Evolutionary conservation across 805 yeast species (phyloP), one percentile per base, ranked within the genome.

Genomic region (Yarrowia osloensis): DNA sequence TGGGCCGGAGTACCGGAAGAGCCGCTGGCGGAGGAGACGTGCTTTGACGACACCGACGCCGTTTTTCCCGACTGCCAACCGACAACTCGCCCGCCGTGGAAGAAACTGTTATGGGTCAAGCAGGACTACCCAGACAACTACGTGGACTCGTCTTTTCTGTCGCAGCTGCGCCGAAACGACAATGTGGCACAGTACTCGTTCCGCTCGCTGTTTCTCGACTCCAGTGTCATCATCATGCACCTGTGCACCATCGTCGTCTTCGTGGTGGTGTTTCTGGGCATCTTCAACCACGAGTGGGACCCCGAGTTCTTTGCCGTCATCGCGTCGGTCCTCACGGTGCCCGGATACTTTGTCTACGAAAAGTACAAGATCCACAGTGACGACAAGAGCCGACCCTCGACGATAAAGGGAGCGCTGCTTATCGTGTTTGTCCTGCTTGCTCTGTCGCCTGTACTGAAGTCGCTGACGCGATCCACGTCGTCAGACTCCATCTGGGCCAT

Each of bases 401-500:
- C 82, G 4, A 68, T 88, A 39, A 90, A 90, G 75, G 88, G 96
- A 0, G 84, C 91, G 2, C 68, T 85, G 2, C 78, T 95, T 29
- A 87, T 93, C 13, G 81, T 88, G 1, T 84, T 93, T 68, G 84
- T 90, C 3, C 79, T 93, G 46, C 79, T 91, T 47, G 87, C 95
- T 0, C 80, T 94, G 49, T 89, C 98, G 0, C 99, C 99, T 0
- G 94, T 95, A 1, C 82, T 95, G 61, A 89, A 90, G 71, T 91
- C 97, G 0, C 81, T 95, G 49, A 91, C 97, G 0, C 86, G 87
- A 72, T 89, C 97, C 0, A 91, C 97, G 0, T 86, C 97, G 0
- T 88, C 95, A 0, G 98, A 95, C 78, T 91, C 97, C 17, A 91
- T 95, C 68, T 94, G 98, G 98, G 92, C 97, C 0, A 77, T 95